These are phyloP conservation scores for Metarhizium rileyi DNA, from an alignment of 2,329 filamentous ascomycete genomes.

Conservation along the genomic window DNA sequence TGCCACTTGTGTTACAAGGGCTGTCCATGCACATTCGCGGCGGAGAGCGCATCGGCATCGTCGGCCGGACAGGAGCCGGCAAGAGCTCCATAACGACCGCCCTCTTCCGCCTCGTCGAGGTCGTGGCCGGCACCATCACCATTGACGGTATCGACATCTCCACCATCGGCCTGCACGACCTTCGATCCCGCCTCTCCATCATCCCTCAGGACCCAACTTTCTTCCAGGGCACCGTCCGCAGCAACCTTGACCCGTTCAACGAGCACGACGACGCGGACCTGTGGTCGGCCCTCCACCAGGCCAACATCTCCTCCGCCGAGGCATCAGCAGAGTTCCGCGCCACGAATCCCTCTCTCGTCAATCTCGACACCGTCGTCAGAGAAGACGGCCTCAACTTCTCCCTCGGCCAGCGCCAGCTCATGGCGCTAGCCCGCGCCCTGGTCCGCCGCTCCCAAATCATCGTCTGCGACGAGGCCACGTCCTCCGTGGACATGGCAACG, in stretches of 20 bases:
- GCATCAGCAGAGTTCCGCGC: conserved; percentile 66
- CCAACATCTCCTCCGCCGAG: conserved; percentile 55
- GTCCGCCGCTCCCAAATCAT: conserved; percentile 86
- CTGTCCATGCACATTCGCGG: conserved; percentile 62
- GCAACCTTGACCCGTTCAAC: conserved; percentile 71
- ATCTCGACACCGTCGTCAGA: conserved; percentile 77
- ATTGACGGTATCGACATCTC: conserved; percentile 62
- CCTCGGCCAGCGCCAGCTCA: conserved; percentile 86
- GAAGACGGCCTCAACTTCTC: conserved; percentile 96
- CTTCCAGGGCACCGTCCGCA: conserved; percentile 70
- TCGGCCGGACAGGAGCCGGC: conserved; percentile 72
- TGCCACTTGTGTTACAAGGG: conserved; percentile 64
- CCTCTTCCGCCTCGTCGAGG: conserved; percentile 65
- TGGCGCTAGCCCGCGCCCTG: conserved; percentile 85
- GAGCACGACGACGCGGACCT: conserved; percentile 70
- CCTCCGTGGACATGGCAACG: conserved; percentile 88
- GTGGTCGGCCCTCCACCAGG: conserved; percentile 68
- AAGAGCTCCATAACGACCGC: conserved; percentile 80
- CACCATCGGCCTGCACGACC: conserved; percentile 63
- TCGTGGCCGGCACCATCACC: conserved; percentile 50
- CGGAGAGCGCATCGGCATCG: conserved; percentile 72
- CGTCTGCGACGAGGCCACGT: conserved; percentile 93
- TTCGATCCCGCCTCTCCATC: conserved; percentile 68
- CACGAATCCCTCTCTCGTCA: conserved; percentile 59
- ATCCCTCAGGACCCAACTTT: conserved; percentile 80